Conservation (phyloP, 2,329 filamentous ascomycete species). For the Colletotrichum filicis region DNA sequence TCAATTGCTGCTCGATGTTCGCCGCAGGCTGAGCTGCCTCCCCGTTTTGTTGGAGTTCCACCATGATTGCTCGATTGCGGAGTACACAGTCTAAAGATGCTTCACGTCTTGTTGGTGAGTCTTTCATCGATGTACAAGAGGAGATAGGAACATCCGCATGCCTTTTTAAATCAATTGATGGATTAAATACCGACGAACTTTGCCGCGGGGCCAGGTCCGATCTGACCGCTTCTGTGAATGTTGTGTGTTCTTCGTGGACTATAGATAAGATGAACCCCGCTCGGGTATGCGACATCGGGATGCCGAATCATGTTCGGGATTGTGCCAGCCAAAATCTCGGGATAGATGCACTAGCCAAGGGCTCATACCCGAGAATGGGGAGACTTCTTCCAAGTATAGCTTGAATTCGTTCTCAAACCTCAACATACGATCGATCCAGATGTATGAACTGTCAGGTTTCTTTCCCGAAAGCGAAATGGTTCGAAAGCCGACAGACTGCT, state of each 20-base stretch:
- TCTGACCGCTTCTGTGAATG: background rate
- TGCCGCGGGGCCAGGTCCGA: background rate
- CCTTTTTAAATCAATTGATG: background rate
- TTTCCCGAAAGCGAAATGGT: background rate
- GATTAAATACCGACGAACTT: background rate
- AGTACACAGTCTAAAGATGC: too few species aligned
- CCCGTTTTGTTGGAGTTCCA: background rate
- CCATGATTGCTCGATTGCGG: background rate
- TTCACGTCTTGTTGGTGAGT: background rate
- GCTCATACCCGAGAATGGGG: background rate
- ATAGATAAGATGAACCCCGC: constrained; percentile 19
- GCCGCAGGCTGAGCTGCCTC: background rate
- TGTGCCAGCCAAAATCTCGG: background rate
- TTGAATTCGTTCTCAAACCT: background rate
- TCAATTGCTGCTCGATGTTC: background rate
- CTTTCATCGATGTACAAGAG: background rate
- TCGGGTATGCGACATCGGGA: constrained; percentile 27
- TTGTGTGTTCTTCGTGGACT: background rate
- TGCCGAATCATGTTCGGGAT: background rate
- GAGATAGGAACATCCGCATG: background rate
- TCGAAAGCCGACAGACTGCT: background rate
- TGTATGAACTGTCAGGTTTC: background rate
- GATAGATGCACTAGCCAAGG: background rate
- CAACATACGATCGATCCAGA: background rate
- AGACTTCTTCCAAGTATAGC: background rate